phyloP scores from a whole-genome alignment of 768 basidiomycete species.

The Mycena floridula region DNA sequence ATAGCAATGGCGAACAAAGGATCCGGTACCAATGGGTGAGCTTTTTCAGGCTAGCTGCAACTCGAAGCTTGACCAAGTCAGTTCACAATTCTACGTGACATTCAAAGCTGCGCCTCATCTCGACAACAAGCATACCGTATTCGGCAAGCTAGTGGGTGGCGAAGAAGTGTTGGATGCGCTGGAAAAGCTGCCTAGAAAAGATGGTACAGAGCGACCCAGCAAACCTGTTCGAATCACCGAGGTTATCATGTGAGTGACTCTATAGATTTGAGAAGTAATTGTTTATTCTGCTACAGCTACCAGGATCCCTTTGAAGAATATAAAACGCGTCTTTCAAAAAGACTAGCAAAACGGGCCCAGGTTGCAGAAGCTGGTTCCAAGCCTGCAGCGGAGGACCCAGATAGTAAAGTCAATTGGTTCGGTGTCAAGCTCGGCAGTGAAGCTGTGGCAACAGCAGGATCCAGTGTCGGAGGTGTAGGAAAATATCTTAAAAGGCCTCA shows the following conservation, averaged over 20 bases:
- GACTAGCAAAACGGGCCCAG: slow-evolving; percentile 55
- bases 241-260: slow-evolving; percentile 66
- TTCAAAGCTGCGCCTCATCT: slow-evolving; percentile 81
- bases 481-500: slow-evolving; percentile 66
- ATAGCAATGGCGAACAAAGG: slow-evolving; percentile 97
- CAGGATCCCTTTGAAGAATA: slow-evolving; percentile 96
- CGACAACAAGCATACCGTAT: slow-evolving; percentile 93
- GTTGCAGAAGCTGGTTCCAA: slow-evolving; percentile 9
- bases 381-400: slow-evolving; percentile 44
- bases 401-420: slow-evolving; percentile 82
- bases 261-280: slow-evolving; percentile 1
- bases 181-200: slow-evolving; percentile 75
- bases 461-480: slow-evolving; percentile 55
- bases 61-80: slow-evolving; percentile 23
- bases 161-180: slow-evolving; percentile 84
- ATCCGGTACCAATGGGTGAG: slow-evolving; percentile 78
- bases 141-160: slow-evolving; percentile 95
- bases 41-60: slow-evolving; percentile 3
- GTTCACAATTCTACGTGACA: slow-evolving; percentile 92
- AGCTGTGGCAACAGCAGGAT: slow-evolving; percentile 20
- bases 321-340: slow-evolving; percentile 75
- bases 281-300: slow-evolving; percentile 41
- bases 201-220: slow-evolving; percentile 80
- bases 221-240: slow-evolving; percentile 84
- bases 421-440: slow-evolving; percentile 73